phyloP scores from a whole-genome alignment of 352 stramenopile species.

The Pythium rishiriense region DNA sequence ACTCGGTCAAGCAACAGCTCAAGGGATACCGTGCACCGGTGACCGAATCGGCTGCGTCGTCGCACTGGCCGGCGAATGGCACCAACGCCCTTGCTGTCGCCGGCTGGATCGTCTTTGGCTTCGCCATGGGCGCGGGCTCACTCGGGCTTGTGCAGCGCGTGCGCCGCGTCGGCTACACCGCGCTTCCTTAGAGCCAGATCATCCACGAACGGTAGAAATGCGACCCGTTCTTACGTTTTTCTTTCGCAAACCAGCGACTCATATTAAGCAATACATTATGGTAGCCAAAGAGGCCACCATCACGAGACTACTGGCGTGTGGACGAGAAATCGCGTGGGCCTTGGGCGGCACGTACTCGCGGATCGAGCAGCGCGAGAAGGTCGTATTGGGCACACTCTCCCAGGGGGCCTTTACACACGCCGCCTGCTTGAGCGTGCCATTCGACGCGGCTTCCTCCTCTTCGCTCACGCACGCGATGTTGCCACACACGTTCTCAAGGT shows the following conservation, averaged over 20 bases:
- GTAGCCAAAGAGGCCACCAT: neutral
- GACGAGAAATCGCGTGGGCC: neutral
- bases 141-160: constrained; percentile 35
- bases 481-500: constrained; percentile 67
- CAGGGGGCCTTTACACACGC: constrained; percentile 50
- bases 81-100: constrained; percentile 19
- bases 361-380: constrained; percentile 61
- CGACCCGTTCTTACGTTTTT: neutral
- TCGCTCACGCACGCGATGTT: constrained; percentile 62
- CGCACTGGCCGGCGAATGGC: neutral
- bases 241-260: neutral
- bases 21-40: constrained; percentile 28
- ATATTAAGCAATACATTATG: constrained; percentile 3
- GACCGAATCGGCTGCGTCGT: neutral
- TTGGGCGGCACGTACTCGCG: constrained; percentile 46
- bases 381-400: constrained; percentile 47
- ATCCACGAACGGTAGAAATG: no score
- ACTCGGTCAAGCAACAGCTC: constrained; percentile 47
- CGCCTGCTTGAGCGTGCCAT: constrained; percentile 34
- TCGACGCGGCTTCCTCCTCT: constrained; percentile 39
- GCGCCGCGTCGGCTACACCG: constrained; percentile 41
- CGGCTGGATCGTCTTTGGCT: constrained; percentile 38
- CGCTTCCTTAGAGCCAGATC: constrained; percentile 18
- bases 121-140: constrained; percentile 36
- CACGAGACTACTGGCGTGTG: neutral